Percentiles rank a stretch among this genome's conserved stretches.
Conservation (phyloP, 2,329 filamentous ascomycete species). For the Diaporthe citri region DNA sequence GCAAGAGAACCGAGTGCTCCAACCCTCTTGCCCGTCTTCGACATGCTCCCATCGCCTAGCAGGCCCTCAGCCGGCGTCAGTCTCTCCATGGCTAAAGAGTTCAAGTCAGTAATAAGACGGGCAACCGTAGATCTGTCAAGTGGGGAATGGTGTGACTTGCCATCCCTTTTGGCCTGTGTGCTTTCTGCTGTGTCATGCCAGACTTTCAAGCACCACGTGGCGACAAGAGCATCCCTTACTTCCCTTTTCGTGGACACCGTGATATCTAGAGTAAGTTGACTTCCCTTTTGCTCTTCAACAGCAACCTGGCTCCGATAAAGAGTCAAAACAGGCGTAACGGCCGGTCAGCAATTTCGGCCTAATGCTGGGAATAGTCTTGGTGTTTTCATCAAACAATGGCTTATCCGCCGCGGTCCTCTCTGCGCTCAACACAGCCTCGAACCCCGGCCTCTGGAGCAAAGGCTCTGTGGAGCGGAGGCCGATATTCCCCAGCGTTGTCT, state of each 20-base stretch:
- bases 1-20: not conserved
- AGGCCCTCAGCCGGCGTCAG: not conserved
- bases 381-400: not conserved
- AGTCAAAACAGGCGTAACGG: not conserved
- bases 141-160: not conserved
- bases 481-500: not conserved
- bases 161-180: not conserved
- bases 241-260: not conserved
- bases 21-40: not conserved
- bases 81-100: not conserved
- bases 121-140: fast-evolving
- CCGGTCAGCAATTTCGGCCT: not conserved
- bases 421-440: not conserved
- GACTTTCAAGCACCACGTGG: not conserved
- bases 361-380: not conserved
- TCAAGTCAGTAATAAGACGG: not conserved
- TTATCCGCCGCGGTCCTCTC: not conserved
- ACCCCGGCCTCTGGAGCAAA: not conserved
- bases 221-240: not conserved
- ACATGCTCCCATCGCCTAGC: not conserved
- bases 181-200: not conserved
- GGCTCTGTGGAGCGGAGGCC: not conserved
- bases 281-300: not conserved
- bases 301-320: not conserved
- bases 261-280: not conserved